These are phyloP conservation scores for Naegleria gruberi DNA, from an alignment of 208 protist genomes.

Conservation along the genomic window DNA sequence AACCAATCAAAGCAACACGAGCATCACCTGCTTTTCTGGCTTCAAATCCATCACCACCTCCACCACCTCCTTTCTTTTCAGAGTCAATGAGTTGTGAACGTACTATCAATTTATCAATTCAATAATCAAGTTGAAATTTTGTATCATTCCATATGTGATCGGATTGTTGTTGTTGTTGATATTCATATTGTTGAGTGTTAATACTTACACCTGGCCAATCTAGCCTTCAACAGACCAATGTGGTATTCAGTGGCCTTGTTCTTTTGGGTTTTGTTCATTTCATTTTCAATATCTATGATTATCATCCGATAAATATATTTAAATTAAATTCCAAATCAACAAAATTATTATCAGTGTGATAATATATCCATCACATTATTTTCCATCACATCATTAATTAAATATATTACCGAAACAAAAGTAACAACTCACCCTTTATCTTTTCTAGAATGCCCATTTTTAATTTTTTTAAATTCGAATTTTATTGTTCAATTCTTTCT, in stretches of 20 bases:
- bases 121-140: neutral
- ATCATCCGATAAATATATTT: neutral
- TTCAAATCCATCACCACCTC: constrained; percentile 90
- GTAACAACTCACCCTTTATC: neutral
- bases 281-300: constrained; percentile 6
- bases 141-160: neutral
- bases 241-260: constrained; percentile 95
- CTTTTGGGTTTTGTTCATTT: constrained; percentile 93
- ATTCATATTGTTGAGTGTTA: constrained; percentile 42
- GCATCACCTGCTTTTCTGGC: constrained; percentile 84
- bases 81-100: constrained; percentile 7
- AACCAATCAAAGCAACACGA: constrained; percentile 79
- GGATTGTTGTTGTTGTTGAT: too few species aligned
- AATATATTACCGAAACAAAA: too few species aligned
- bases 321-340: too few species aligned
- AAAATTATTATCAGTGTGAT: too few species aligned
- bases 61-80: constrained; percentile 43
- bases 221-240: constrained; percentile 94
- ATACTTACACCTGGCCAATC: constrained; percentile 89
- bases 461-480: too few species aligned
- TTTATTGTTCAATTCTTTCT: too few species aligned
- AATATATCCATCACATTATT: too few species aligned
- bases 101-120: neutral
- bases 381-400: too few species aligned
- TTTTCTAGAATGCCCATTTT: constrained; percentile 21